phyloP scores from a whole-genome alignment of 2,329 filamentous ascomycete species.

The Trichoderma semiorbis region DNA sequence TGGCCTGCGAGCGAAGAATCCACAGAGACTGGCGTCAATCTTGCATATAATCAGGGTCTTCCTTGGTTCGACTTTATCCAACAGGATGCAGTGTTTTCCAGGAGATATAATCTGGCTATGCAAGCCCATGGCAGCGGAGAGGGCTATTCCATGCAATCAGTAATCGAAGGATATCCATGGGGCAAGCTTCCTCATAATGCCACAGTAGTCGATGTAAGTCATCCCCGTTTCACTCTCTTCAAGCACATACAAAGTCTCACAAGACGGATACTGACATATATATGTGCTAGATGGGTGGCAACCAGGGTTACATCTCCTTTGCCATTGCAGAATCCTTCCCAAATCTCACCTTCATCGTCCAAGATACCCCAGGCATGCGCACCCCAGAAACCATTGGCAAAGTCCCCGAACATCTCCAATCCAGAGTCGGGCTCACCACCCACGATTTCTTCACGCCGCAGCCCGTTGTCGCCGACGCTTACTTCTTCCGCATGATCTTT shows the following conservation, averaged over 20 bases:
- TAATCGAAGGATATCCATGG: slow-evolving; percentile 16
- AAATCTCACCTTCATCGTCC: slow-evolving; percentile 19
- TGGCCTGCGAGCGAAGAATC: slow-evolving; percentile 35
- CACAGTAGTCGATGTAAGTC: slow-evolving; percentile 18
- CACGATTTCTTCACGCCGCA: slow-evolving; percentile 32
- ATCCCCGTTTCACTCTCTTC: not conserved
- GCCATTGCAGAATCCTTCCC: slow-evolving; percentile 16
- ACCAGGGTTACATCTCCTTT: slow-evolving; percentile 19
- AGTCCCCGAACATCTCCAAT: slow-evolving; percentile 22
- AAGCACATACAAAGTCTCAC: not conserved
- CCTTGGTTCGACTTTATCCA: slow-evolving; percentile 30
- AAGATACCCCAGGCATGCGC: slow-evolving; percentile 26
- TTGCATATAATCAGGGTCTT: slow-evolving; percentile 25
- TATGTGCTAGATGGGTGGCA: slow-evolving; percentile 13
- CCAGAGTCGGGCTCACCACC: slow-evolving; percentile 24
- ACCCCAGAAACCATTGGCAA: slow-evolving; percentile 21
- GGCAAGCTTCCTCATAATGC: not conserved
- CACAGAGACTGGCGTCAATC: slow-evolving; percentile 32
- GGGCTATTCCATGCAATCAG: slow-evolving; percentile 19
- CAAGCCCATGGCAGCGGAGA: slow-evolving; percentile 26
- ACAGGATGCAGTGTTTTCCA: slow-evolving; percentile 24
- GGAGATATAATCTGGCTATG: slow-evolving; percentile 33
- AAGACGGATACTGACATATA: not conserved
- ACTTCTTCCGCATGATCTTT: slow-evolving; percentile 34
- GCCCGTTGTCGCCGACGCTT: slow-evolving; percentile 26